Percentiles rank a stretch among this genome's conserved stretches.
Evolutionary conservation across 345 rosid genomes (phyloP).

Genomic region (Hibiscus trionum): DNA sequence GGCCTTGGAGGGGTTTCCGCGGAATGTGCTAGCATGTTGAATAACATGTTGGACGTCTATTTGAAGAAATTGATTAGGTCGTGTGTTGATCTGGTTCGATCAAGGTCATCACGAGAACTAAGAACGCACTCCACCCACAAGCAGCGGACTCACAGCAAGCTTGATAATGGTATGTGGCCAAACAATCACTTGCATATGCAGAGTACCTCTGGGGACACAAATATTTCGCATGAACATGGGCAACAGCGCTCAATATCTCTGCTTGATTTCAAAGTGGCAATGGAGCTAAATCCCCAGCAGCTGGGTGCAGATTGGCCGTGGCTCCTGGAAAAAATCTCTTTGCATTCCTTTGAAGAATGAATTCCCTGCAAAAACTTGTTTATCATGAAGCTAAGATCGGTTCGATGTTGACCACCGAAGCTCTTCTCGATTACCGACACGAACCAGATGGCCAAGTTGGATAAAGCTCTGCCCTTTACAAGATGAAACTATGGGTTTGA

Average conservation of each 20-base stretch:
- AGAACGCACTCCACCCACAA: constrained; percentile 38
- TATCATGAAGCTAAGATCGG: too few relatives aligned
- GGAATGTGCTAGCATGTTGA: constrained; percentile 70
- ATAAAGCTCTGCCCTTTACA: too few relatives aligned
- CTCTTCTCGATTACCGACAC: too few relatives aligned
- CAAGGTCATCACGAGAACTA: constrained; percentile 37
- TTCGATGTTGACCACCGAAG: too few relatives aligned
- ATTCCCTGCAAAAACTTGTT: constrained; percentile 14
- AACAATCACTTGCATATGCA: constrained; percentile 52
- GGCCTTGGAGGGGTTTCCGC: constrained; percentile 75
- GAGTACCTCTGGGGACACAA: constrained; percentile 29
- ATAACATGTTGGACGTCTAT: constrained; percentile 61
- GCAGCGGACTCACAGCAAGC: constrained; percentile 50
- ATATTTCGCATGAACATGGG: constrained; percentile 40
- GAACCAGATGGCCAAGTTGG: too few relatives aligned
- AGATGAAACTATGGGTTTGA: too few relatives aligned
- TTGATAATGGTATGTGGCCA: constrained; percentile 51
- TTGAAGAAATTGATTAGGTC: constrained; percentile 72
- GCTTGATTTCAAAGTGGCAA: constrained; percentile 56
- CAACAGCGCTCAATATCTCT: constrained; percentile 46
- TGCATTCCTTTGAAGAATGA: too few relatives aligned
- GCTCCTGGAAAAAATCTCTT: too few relatives aligned
- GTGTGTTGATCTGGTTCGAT: constrained; percentile 47
- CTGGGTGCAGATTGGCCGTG: too few relatives aligned
- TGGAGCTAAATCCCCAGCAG: too few relatives aligned